Evolutionary conservation across 768 basidiomycete species (phyloP).

Genomic region (Sarcodon aspratus): DNA sequence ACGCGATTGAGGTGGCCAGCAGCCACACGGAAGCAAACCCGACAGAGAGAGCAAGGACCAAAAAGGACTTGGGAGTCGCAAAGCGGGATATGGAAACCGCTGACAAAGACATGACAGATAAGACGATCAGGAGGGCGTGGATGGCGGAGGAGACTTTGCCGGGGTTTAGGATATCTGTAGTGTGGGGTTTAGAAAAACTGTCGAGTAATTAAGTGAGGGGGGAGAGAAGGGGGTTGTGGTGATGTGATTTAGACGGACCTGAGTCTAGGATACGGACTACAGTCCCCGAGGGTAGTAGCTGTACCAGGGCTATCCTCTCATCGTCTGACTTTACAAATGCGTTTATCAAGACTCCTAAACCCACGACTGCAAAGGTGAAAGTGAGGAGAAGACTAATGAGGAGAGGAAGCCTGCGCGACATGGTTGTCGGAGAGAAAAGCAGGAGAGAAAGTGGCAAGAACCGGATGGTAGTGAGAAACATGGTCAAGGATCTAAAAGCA

Average conservation of each 20-base stretch:
- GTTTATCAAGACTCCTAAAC: slow-evolving; percentile 18
- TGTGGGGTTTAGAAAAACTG: slow-evolving; percentile 10
- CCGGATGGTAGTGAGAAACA: too few relatives aligned
- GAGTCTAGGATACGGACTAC: slow-evolving; percentile 24
- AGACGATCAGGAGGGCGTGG: slow-evolving; percentile 19
- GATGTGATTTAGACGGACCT: background rate
- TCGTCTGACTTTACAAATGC: slow-evolving; percentile 27
- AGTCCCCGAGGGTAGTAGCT: slow-evolving; percentile 20
- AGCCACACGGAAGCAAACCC: slow-evolving; percentile 34
- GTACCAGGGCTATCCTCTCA: slow-evolving; percentile 20
- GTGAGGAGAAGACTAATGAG: slow-evolving; percentile 17
- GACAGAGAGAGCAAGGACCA: slow-evolving; percentile 25
- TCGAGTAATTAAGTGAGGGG: slow-evolving; percentile 8
- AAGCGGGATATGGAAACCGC: slow-evolving; percentile 3
- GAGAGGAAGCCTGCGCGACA: slow-evolving; percentile 7
- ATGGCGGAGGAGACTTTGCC: slow-evolving; percentile 15
- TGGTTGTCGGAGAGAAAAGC: too few relatives aligned
- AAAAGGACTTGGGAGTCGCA: slow-evolving; percentile 17
- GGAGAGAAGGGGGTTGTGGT: too few relatives aligned
- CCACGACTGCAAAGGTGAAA: slow-evolving; percentile 18
- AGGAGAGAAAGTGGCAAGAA: too few relatives aligned
- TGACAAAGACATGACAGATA: slow-evolving; percentile 9
- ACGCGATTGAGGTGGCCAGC: slow-evolving; percentile 36
- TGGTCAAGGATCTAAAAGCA: too few relatives aligned
- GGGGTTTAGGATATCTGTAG: slow-evolving; percentile 22